Base-by-base conservation (phyloP, 345 rosid genomes). In the Punica granatum region DNA sequence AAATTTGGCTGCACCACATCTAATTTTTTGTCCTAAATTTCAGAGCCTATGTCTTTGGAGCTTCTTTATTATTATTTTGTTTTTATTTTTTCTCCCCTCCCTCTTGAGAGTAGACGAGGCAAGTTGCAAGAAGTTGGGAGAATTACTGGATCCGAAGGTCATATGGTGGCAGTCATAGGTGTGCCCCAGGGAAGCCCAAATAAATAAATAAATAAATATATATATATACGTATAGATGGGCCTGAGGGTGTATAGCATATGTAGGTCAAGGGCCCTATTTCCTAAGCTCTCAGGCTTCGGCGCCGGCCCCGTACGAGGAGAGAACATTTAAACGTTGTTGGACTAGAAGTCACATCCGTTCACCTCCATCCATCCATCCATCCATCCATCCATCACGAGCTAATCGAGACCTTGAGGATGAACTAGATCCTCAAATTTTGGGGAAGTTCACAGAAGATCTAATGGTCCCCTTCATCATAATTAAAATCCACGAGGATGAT, bases 251-350 rank as follows among this genome's bases (percentile, higher is more conserved):
- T 49, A n/a, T 9, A 14, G 53, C 19, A 19, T 46, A 46, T 23
- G 59, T 25, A 23, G 31, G 59, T 53, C 59, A 49, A 49, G 8
- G 7, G 7, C 54, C 16, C 4, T 49, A 49, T 49, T 19, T 49
- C 1, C 8, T n/a, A 4, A 15, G 21, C 9, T 8, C 30, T 53
- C 59, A n/a, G 59, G 23, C 30, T 23, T 25, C 59, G 30, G 59
- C 59, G 59, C 30, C 59, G 59, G 31, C 59, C 48, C 56, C 56
- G 56, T 49, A 49, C 56, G 28, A 49, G 48, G 53, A 3, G 53
- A 46, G n/a, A 19, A 16, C 15, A 4, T 6, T 46, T 18, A 8
- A 46, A 46, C 53, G 7, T 46, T 46, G 53, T 18, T 46, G 53
- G 53, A 6, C 53, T 53, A 28, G 3, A 53, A 23, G 59, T 53